phyloP scores from a whole-genome alignment of 352 stramenopile species.

The Phytopythium montanum region DNA sequence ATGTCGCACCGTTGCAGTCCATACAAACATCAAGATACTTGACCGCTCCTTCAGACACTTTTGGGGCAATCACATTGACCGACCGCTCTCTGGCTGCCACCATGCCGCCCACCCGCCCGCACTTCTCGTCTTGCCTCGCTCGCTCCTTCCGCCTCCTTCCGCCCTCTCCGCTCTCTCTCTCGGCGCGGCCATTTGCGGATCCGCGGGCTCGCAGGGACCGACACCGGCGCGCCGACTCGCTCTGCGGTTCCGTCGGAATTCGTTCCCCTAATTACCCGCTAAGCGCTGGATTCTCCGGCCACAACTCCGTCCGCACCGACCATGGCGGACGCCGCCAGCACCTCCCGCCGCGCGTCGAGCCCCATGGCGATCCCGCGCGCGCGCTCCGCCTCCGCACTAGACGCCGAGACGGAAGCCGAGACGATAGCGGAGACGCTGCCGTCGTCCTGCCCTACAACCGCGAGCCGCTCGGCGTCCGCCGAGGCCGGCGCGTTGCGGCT shows the following conservation, averaged over 20 bases:
- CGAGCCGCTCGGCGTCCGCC: background rate
- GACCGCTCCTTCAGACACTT: background rate
- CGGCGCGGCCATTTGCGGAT: background rate
- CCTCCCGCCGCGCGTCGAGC: background rate
- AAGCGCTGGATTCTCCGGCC: conserved; percentile 1
- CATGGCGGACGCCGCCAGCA: background rate
- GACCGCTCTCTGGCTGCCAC: no score
- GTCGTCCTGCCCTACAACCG: background rate
- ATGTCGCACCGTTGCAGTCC: background rate
- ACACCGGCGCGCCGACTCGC: background rate
- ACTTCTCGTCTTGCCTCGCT: no score
- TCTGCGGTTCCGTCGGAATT: background rate
- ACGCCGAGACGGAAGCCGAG: no score
- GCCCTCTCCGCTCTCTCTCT: no score
- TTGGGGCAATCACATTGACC: no score
- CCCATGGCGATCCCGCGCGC: background rate
- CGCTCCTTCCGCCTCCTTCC: no score
- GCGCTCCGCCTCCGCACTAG: background rate
- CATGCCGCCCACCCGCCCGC: no score
- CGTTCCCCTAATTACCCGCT: background rate
- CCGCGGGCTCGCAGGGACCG: background rate
- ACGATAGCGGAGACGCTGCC: no score
- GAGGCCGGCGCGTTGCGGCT: conserved; percentile 3
- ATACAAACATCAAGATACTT: background rate
- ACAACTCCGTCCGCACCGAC: no score